Percentiles rank a stretch among this genome's conserved stretches.
Conservation (phyloP, 768 basidiomycete species). For the Saitozyma podzolica region DNA sequence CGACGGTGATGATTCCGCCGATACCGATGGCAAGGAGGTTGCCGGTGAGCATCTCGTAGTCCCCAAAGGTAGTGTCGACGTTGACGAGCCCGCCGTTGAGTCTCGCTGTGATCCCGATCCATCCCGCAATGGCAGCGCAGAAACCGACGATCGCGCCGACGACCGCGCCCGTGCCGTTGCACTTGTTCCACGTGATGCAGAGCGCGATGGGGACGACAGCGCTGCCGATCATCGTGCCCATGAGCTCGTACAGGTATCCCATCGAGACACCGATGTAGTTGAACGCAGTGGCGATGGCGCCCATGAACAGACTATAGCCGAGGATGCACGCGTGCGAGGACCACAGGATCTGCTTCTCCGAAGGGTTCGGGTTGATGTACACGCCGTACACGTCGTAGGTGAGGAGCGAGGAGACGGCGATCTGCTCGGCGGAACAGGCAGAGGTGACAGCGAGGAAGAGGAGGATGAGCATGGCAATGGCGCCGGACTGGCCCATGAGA, state of each 20-base stretch:
- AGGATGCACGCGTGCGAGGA: slow-evolving; percentile 36
- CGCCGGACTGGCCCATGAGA: slow-evolving; percentile 76
- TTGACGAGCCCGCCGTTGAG: slow-evolving; percentile 71
- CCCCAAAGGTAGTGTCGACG: slow-evolving; percentile 57
- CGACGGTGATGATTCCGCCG: slow-evolving; percentile 72
- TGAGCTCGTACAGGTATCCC: slow-evolving; percentile 76
- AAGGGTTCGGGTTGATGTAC: slow-evolving; percentile 80
- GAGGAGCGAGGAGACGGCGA: slow-evolving; percentile 68
- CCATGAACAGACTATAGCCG: slow-evolving; percentile 60
- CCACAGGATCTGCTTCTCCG: slow-evolving; percentile 55
- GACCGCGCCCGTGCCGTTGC: slow-evolving; percentile 82
- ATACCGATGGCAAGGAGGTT: slow-evolving; percentile 82
- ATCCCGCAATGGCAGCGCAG: slow-evolving; percentile 68
- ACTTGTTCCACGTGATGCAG: slow-evolving; percentile 78
- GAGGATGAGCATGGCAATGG: slow-evolving; percentile 68
- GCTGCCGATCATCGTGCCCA: slow-evolving; percentile 56
- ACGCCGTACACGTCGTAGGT: slow-evolving; percentile 53
- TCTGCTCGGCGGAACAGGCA: slow-evolving; percentile 84
- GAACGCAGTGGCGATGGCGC: slow-evolving; percentile 79
- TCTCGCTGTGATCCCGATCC: slow-evolving; percentile 77
- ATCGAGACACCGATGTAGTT: slow-evolving; percentile 87
- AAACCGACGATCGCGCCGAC: slow-evolving; percentile 72
- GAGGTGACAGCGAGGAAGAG: slow-evolving; percentile 78
- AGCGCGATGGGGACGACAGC: slow-evolving; percentile 85
- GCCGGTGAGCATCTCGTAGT: slow-evolving; percentile 73